Evolutionary conservation across 345 rosid species (phyloP).

Genomic region (Murraya koenigii): DNA sequence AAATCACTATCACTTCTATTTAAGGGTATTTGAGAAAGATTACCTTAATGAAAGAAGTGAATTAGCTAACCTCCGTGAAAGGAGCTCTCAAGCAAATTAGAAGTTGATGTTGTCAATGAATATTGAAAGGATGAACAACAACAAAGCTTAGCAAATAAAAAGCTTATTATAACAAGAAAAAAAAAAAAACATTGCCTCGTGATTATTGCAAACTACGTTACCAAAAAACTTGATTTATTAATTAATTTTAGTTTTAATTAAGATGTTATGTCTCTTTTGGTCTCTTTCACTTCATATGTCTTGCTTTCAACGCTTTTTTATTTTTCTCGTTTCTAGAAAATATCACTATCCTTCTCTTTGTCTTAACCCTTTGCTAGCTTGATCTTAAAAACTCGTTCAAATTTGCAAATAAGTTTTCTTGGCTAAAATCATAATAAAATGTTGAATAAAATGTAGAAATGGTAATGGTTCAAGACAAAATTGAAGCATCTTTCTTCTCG

Average conservation of each 20-base stretch:
- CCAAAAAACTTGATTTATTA: not conserved
- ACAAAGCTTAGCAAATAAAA: not conserved
- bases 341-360: not conserved
- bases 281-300: constrained; percentile 15
- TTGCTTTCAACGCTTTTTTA: constrained; percentile 44
- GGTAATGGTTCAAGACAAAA: not conserved
- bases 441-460: not conserved
- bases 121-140: constrained; percentile 7
- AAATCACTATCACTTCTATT: not conserved
- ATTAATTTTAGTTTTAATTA: constrained; percentile 14
- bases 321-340: not conserved
- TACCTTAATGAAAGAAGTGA: constrained; percentile 18
- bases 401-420: not conserved
- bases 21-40: not conserved
- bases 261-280: constrained; percentile 43
- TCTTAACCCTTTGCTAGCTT: not conserved
- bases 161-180: not conserved
- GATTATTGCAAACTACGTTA: constrained; percentile 46
- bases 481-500: not conserved
- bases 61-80: constrained; percentile 31
- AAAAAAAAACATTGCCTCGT: constrained; percentile 18
- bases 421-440: not conserved
- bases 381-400: not conserved
- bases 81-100: constrained; percentile 27
- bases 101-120: constrained; percentile 12